Evolutionary conservation across 441 rosid species (phyloP), one percentile per base, ranked within the genome.

Genomic region (Isatis lusitanica): DNA sequence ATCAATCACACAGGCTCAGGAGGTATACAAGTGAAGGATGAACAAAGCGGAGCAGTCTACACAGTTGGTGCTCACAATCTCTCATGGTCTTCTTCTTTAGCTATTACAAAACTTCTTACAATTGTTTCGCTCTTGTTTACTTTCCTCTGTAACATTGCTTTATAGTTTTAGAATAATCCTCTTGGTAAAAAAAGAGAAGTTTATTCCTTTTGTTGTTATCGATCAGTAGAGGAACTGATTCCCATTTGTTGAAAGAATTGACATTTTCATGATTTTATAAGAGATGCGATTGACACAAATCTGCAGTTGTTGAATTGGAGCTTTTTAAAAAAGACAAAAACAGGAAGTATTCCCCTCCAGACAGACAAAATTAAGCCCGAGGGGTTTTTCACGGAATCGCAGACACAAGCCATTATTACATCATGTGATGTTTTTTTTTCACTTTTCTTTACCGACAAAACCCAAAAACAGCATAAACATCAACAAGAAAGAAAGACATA

Each of bases 11-110:
- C 68, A 94, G 99, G 99, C 76, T 84, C 98, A 31, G 83, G 88
- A 4, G 82, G 85, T 76, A 85, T 94, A 79, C 84, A 83, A 79
- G 80, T 95, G 60, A 89, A 75, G 81, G 98, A 92, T 61, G 92
- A 83, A 62, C 64, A 30, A 18, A 74, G 85, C 4, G 94, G 93
- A 55, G 71, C 70, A 11, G 77, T 73, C 24, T 89, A 88, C 74
- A 65, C 88, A 2, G 84, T 92, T 3, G 86, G 88, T 30, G 85
- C 91, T n/a, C 88, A 87, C 51, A 70, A 87, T 46, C 42, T 94
- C 30, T 83, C 85, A 57, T 79, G 82, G 18, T 86, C 85, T 57
- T 70, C 88, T 26, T 39, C 36, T 47, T 60, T 78, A 68, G 68
- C 50, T 66, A 5, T 71, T 61, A 60, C 69, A 51, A 71, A 51